Base-by-base conservation (phyloP, 176 grass and related monocot species). In the Rhynchospora breviuscula region DNA sequence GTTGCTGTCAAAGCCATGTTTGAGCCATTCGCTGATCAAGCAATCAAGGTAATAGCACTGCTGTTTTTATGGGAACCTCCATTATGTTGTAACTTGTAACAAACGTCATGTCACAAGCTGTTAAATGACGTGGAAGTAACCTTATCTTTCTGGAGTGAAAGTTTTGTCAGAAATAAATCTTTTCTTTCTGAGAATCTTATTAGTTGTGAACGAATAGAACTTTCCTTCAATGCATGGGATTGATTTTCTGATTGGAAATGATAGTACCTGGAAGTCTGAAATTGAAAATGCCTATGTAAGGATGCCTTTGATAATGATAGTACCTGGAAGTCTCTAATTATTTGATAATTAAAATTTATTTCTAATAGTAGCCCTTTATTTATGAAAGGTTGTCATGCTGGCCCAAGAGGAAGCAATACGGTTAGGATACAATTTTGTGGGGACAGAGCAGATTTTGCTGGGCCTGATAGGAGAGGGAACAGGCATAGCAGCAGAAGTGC, bases 391-490 rank as follows among this genome's bases (percentile, higher is more conserved):
- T 78, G 56, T 78, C 74, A 94, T 97, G 95, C 90, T 98, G 52
- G 92, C 92, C 10, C 95, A 94, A 74, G 95, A 98, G 83, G 96
- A 98, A 87, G 92, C 96, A 5, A 95, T 93, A 21, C 91, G 89
- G 6, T 85, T 95, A 3, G 96, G 96, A 3, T 89, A 95, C 88
- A 95, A 95, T 53, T 99, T 93, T 89, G 96, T 99, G 89, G 96
- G 96, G 26, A 95, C 93, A 46, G 96, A 99, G 44, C 96, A 99
- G 67, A 93, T 99, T 82, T 74, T 99, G 26, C 76, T 99, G 80
- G 96, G 91, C 18, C 88, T 99, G 86, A 91, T 95, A 40, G 91
- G 96, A 26, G 93, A 95, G 83, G 96, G 93, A 14, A 95, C 91
- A 53, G 89, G 93, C 48, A 95, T 95, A 87, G 96, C 96, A 2